phyloP scores from a whole-genome alignment of 768 basidiomycete genomes.

The Lepiota brunneoincarnata region DNA sequence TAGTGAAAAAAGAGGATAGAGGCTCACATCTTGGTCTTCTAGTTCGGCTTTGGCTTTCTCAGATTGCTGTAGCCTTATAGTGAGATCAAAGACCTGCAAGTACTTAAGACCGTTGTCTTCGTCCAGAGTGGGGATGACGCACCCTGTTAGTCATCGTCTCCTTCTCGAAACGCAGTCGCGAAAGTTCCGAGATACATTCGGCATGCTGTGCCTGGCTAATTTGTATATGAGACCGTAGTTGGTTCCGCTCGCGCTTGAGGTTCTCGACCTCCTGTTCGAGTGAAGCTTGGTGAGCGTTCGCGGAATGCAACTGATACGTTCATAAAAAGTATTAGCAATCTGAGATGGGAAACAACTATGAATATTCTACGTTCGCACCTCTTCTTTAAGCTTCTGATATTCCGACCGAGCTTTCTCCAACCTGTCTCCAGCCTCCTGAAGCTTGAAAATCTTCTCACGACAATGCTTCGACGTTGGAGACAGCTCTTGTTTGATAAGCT shows the following conservation, averaged over 20 bases:
- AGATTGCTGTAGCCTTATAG: neutral
- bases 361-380: constrained; percentile 6
- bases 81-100: constrained; percentile 3
- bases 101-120: neutral
- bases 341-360: neutral
- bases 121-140: neutral
- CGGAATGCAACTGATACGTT: neutral
- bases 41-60: neutral
- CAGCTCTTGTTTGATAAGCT: neutral
- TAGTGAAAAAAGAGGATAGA: neutral
- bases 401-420: constrained; percentile 13
- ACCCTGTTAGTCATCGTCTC: constrained; percentile 4
- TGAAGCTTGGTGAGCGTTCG: neutral
- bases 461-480: neutral
- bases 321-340: neutral
- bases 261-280: constrained; percentile 4
- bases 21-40: neutral
- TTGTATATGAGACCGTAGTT: constrained; percentile 6
- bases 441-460: constrained; percentile 1
- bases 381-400: constrained; percentile 13
- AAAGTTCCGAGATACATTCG: constrained; percentile 5
- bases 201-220: neutral
- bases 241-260: constrained; percentile 3
- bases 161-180: neutral
- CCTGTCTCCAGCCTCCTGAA: constrained; percentile 14